phyloP scores from a whole-genome alignment of 2,329 filamentous ascomycete species.

The Fusarium temperatum region DNA sequence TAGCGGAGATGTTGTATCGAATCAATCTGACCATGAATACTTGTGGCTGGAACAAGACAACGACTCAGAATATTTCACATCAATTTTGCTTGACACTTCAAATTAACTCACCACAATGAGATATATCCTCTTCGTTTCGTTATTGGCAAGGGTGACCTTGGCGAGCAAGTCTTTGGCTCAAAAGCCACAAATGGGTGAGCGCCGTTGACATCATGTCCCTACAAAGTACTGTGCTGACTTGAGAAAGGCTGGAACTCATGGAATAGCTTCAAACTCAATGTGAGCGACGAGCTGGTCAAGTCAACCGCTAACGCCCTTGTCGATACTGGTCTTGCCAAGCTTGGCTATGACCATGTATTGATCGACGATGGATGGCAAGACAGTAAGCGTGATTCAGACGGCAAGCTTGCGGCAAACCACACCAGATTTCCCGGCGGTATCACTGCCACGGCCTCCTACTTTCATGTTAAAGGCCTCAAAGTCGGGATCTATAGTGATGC shows the following conservation, averaged over 20 bases:
- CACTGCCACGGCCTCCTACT: neutral
- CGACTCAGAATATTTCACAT: neutral
- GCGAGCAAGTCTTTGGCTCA: neutral
- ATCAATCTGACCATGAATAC: neutral
- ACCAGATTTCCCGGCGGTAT: neutral
- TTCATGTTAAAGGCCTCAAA: neutral
- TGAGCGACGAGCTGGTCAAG: neutral
- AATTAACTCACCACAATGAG: neutral
- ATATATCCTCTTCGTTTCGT: neutral
- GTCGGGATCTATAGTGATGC: neutral
- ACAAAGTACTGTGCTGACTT: neutral
- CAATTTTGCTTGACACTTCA: no score
- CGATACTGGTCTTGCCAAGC: neutral
- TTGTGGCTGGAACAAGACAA: neutral
- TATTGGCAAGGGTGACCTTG: neutral
- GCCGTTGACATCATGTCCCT: rapidly evolving
- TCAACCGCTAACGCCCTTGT: neutral
- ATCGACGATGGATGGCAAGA: neutral
- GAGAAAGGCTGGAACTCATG: neutral
- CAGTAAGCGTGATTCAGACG: neutral
- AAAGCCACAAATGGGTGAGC: neutral
- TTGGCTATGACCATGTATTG: neutral
- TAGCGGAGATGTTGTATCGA: neutral
- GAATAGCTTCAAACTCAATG: neutral
- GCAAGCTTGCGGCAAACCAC: neutral